Conservation (phyloP, 306 rosid genomes). For the Trifolium subterraneum region DNA sequence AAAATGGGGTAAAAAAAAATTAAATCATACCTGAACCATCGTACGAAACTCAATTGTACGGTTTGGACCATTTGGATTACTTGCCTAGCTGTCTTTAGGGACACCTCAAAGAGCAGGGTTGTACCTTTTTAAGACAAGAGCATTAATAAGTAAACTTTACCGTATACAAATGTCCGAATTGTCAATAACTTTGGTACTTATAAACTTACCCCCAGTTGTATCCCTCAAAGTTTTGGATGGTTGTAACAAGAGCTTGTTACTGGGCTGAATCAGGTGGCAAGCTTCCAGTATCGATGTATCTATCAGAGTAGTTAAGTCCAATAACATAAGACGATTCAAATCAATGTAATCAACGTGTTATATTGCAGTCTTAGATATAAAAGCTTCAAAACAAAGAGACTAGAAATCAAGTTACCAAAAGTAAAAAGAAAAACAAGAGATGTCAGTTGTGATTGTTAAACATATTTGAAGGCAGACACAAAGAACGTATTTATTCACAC, state of each 20-base stretch:
- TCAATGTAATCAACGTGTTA: too few species aligned
- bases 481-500: too few species aligned
- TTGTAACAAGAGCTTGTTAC: slow-evolving; percentile 81
- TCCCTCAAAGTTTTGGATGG: slow-evolving; percentile 74
- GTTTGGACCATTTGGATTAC: slow-evolving; percentile 73
- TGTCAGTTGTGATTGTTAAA: too few species aligned
- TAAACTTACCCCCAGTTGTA: slow-evolving; percentile 91
- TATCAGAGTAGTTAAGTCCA: slow-evolving; percentile 50
- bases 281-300: slow-evolving; percentile 71
- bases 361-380: too few species aligned
- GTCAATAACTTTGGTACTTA: slow-evolving; percentile 13
- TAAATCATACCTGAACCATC: slow-evolving; percentile 78
- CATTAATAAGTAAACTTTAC: slow-evolving; percentile 35
- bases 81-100: slow-evolving; percentile 93
- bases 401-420: too few species aligned
- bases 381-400: too few species aligned
- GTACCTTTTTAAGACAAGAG: slow-evolving; percentile 59
- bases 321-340: too few species aligned
- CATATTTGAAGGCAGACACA: too few species aligned
- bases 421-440: too few species aligned
- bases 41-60: slow-evolving; percentile 79
- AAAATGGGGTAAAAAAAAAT: slow-evolving; percentile 20
- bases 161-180: slow-evolving; percentile 17
- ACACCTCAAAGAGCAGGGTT: slow-evolving; percentile 96
- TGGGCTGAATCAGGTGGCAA: slow-evolving; percentile 66